These are phyloP conservation scores for Pouteria glomerata DNA, from an alignment of 148 eudicot species.

Conservation along the genomic window DNA sequence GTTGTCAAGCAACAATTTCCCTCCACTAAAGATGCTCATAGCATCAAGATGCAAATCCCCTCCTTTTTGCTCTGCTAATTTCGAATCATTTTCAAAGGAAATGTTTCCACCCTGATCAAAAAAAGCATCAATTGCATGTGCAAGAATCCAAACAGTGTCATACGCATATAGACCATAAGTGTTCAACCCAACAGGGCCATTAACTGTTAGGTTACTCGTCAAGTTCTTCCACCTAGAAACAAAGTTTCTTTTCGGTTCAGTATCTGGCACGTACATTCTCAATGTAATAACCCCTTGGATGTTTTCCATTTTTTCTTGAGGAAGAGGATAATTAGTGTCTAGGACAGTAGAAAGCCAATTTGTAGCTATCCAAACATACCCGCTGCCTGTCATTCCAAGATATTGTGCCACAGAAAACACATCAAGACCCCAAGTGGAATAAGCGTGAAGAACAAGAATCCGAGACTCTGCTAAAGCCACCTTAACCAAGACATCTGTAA, in stretches of 20 bases:
- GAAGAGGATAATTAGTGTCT: conserved; percentile 17
- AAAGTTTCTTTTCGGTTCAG: conserved; percentile 24
- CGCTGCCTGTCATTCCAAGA: conserved; percentile 22
- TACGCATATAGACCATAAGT: conserved; percentile 65
- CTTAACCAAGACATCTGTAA: conserved; percentile 33
- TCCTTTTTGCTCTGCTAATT: conserved; percentile 18
- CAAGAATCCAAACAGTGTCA: conserved; percentile 74
- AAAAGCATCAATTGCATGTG: conserved; percentile 50
- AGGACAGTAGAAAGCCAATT: conserved; percentile 29
- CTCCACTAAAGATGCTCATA: conserved; percentile 62
- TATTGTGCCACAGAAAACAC: conserved; percentile 22
- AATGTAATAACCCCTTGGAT: conserved; percentile 32
- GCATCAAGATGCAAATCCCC: conserved; percentile 44
- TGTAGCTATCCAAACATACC: conserved; percentile 34
- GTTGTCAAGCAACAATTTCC: conserved; percentile 33
- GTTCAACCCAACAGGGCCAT: conserved; percentile 41
- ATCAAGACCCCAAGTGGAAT: conserved; percentile 30
- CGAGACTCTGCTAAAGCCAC: conserved; percentile 45
- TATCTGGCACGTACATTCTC: conserved; percentile 31
- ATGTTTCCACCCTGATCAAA: conserved; percentile 51
- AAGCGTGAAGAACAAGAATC: conserved; percentile 49
- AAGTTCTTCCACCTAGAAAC: conserved; percentile 33
- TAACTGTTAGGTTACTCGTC: conserved; percentile 19
- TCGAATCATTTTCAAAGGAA: conserved; percentile 47
- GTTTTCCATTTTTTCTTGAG: background rate